Evolutionary conservation across 768 basidiomycete species (phyloP).

Genomic region (Lactarius quietus): DNA sequence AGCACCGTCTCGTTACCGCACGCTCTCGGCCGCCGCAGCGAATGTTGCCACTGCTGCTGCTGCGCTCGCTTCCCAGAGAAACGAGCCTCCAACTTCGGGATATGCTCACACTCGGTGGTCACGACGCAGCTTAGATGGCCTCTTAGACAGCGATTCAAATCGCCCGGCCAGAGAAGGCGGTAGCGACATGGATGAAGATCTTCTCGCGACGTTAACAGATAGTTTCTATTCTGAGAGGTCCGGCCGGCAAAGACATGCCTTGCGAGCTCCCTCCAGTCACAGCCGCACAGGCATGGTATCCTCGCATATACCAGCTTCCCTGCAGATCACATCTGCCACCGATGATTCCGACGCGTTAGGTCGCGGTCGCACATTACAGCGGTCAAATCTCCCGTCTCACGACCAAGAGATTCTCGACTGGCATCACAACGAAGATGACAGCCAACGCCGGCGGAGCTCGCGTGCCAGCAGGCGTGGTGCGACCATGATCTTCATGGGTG

Average conservation of each 20-base stretch:
- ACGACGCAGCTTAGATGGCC: constrained; percentile 31
- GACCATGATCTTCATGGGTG: constrained; percentile 77
- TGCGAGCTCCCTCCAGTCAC: constrained; percentile 34
- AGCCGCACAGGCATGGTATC: constrained; percentile 33
- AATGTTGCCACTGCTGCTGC: constrained; percentile 65
- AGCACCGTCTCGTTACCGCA: constrained; percentile 59
- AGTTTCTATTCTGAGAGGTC: constrained; percentile 73
- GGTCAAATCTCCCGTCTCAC: constrained; percentile 33
- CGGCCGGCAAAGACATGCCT: constrained; percentile 49
- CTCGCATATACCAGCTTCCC: constrained; percentile 34
- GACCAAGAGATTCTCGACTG: constrained; percentile 13
- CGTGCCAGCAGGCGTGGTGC: constrained; percentile 66
- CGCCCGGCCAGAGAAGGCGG: constrained; percentile 37
- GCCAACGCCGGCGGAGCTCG: constrained; percentile 39
- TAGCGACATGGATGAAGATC: constrained; percentile 47
- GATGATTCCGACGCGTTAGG: constrained; percentile 13
- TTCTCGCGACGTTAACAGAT: constrained; percentile 57
- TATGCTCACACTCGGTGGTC: constrained; percentile 32
- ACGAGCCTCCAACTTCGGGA: constrained; percentile 33
- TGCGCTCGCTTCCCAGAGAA: constrained; percentile 62
- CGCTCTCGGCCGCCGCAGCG: constrained; percentile 63
- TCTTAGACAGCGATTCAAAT: constrained; percentile 27
- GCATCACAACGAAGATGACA: constrained; percentile 10
- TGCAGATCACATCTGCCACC: constrained; percentile 25
- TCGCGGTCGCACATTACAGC: constrained; percentile 47